Evolutionary conservation across 495 filamentous ascomycete genomes (phyloP).

Genomic region (Neohortaea acidophila): DNA sequence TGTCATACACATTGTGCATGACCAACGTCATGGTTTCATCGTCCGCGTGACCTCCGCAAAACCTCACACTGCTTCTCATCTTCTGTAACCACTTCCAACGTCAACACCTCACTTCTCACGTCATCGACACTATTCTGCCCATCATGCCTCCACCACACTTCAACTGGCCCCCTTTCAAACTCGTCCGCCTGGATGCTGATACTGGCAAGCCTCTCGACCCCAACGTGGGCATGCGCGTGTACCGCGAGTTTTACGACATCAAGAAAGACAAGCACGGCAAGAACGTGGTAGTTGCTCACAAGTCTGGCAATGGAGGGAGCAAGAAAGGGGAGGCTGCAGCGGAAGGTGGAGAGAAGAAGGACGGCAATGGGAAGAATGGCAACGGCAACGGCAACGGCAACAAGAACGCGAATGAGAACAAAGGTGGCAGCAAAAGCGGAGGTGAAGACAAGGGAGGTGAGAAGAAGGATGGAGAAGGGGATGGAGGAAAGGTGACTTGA

Average conservation of each 20-base stretch:
- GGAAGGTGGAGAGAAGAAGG: neutral
- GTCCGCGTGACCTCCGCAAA: too few relatives aligned
- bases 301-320: neutral
- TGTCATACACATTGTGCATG: too few relatives aligned
- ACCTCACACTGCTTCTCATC: too few relatives aligned
- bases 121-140: neutral
- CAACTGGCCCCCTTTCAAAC: slow-evolving; percentile 1
- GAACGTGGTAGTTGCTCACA: slow-evolving; percentile 4
- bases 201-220: slow-evolving; percentile 11
- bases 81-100: too few relatives aligned
- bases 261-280: slow-evolving; percentile 10
- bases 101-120: neutral
- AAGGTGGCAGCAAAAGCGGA: neutral
- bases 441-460: slow-evolving; percentile 8
- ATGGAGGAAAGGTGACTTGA: slow-evolving; percentile 10
- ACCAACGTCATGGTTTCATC: too few relatives aligned
- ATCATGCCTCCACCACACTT: neutral
- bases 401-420: neutral
- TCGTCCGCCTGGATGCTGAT: slow-evolving; percentile 9
- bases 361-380: slow-evolving; percentile 2
- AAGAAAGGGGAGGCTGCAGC: neutral
- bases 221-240: slow-evolving; percentile 2
- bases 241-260: slow-evolving; percentile 12
- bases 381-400: slow-evolving; percentile 2
- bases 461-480: slow-evolving; percentile 4